Evolutionary conservation across 2,329 filamentous ascomycete species (phyloP).

Genomic region (Aureobasidium leucospermi): DNA sequence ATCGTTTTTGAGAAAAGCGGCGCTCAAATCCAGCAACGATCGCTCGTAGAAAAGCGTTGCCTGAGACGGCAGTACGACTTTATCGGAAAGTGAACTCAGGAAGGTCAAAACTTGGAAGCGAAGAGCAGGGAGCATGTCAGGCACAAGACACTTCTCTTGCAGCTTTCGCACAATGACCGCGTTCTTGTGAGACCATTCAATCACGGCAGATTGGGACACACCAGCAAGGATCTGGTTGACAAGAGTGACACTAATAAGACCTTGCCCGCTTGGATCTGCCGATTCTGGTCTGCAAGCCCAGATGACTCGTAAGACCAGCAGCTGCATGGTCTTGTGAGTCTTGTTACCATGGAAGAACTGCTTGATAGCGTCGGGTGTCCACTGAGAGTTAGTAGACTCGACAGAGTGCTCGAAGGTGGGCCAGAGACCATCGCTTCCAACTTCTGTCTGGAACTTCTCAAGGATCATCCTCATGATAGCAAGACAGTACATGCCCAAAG

Average conservation of each 20-base stretch:
- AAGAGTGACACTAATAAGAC: conserved; percentile 20
- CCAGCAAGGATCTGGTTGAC: conserved; percentile 25
- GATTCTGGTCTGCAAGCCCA: conserved; percentile 22
- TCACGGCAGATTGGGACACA: conserved; percentile 21
- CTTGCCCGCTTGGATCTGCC: conserved; percentile 19
- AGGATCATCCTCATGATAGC: conserved; percentile 29
- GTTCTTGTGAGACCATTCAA: conserved; percentile 27
- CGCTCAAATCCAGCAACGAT: conserved; percentile 10
- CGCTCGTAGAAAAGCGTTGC: conserved; percentile 8
- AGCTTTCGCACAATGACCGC: conserved; percentile 25
- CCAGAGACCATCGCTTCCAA: conserved; percentile 5
- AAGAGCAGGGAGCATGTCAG: conserved; percentile 7
- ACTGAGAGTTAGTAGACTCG: conserved; percentile 15
- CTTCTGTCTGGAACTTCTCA: conserved; percentile 1
- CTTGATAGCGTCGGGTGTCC: conserved; percentile 26
- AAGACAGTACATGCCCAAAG: conserved; percentile 29
- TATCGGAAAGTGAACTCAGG: conserved; percentile 11
- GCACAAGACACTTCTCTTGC: conserved; percentile 25
- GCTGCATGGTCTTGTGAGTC: conserved; percentile 27
- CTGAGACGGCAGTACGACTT: conserved; percentile 5
- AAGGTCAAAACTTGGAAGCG: conserved; percentile 16
- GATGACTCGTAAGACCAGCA: conserved; percentile 27
- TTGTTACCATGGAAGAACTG: conserved; percentile 28
- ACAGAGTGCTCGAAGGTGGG: neutral
- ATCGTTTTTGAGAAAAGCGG: neutral